These are phyloP conservation scores for Cyberlindnera lachancei DNA, from an alignment of 805 yeast species.

Conservation along the genomic window DNA sequence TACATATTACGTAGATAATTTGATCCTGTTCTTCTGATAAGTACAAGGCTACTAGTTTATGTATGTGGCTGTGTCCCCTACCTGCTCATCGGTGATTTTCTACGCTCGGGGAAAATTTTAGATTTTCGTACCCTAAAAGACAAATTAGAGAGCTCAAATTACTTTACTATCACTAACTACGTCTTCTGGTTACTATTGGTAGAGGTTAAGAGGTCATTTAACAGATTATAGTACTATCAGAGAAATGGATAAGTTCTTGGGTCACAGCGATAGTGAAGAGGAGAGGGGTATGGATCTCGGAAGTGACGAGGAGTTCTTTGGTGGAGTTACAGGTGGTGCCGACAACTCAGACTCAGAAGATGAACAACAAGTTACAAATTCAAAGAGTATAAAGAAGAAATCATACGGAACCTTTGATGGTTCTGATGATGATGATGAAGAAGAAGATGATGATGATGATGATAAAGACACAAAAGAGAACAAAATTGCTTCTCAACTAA, in stretches of 20 bases:
- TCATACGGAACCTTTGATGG: slow-evolving; percentile 16
- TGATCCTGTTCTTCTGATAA: too few species aligned
- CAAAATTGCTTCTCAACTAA: not conserved
- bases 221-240: too few species aligned
- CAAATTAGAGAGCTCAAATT: too few species aligned
- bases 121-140: too few species aligned
- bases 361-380: slow-evolving; percentile 12
- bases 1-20: too few species aligned
- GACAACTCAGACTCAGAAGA: slow-evolving; percentile 7
- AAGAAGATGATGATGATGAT: slow-evolving; percentile 9
- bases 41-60: too few species aligned
- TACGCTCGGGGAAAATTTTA: too few species aligned
- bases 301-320: slow-evolving; percentile 21
- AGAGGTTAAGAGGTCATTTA: too few species aligned
- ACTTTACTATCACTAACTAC: too few species aligned
- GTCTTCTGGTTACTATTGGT: not conserved
- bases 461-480: not conserved
- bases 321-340: slow-evolving; percentile 8
- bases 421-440: slow-evolving; percentile 18
- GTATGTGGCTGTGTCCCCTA: too few species aligned
- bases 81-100: too few species aligned
- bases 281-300: slow-evolving; percentile 12
- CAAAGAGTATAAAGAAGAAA: slow-evolving; percentile 7
- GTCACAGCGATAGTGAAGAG: slow-evolving; percentile 7
- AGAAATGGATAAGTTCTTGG: slow-evolving; percentile 18